These are phyloP conservation scores for Tetrahymena elliotti DNA, from an alignment of 73 alveolate genomes.

Conservation along the genomic window DNA sequence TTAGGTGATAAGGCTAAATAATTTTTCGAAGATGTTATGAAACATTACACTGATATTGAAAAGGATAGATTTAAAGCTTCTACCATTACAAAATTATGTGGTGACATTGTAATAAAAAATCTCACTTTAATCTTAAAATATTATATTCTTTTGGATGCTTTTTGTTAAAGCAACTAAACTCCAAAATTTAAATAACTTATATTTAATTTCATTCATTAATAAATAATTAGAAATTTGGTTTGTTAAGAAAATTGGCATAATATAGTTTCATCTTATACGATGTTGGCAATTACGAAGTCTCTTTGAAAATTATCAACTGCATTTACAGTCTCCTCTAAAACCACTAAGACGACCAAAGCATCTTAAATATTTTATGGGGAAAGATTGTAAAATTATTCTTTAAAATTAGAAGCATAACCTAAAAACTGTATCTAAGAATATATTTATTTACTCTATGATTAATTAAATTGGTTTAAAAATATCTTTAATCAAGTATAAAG, in stretches of 20 bases:
- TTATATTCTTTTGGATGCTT: neutral
- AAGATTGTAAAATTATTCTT: neutral
- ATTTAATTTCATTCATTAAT: too few relatives aligned
- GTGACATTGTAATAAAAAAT: neutral
- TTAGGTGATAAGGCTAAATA: neutral
- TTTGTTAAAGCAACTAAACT: too few relatives aligned
- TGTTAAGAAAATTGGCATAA: neutral
- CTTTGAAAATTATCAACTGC: neutral
- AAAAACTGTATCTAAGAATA: neutral
- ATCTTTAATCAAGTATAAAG: neutral
- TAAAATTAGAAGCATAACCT: neutral
- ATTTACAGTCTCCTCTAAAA: neutral
- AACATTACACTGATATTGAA: neutral
- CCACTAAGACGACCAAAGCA: neutral
- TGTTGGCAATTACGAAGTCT: neutral
- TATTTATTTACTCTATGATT: neutral
- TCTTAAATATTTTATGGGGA: neutral
- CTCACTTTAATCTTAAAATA: neutral
- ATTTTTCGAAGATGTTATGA: neutral
- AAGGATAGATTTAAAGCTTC: neutral
- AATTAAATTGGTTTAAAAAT: neutral
- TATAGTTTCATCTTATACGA: neutral
- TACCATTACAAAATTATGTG: neutral
- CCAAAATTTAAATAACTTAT: too few relatives aligned
- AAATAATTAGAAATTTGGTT: neutral